Percentiles rank a stretch among this genome's conserved stretches.
These are phyloP conservation scores for Allantophomopsis lycopodina DNA, from an alignment of 2,329 filamentous ascomycete species.

Conservation along the genomic window DNA sequence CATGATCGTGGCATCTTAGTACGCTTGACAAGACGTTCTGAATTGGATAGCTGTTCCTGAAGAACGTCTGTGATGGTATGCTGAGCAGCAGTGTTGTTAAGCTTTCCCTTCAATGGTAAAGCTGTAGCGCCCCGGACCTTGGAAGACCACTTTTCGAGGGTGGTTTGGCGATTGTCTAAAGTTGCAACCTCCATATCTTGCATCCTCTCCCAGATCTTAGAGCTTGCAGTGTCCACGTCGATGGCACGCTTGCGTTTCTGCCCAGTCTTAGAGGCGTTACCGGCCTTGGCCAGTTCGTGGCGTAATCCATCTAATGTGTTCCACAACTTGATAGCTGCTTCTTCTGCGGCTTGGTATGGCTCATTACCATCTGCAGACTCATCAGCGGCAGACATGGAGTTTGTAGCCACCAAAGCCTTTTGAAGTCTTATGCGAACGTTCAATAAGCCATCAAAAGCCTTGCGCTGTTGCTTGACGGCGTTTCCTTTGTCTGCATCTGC, in stretches of 20 bases:
- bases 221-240: conserved; percentile 40
- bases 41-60: conserved; percentile 51
- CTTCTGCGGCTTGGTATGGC: conserved; percentile 62
- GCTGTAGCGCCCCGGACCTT: conserved; percentile 56
- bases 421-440: conserved; percentile 88
- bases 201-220: conserved; percentile 62
- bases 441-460: conserved; percentile 75
- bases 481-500: conserved; percentile 73
- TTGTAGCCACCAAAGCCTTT: conserved; percentile 73
- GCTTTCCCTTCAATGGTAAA: conserved; percentile 43
- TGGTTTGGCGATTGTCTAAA: conserved; percentile 48
- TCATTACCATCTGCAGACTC: conserved; percentile 22
- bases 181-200: conserved; percentile 47
- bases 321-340: conserved; percentile 74
- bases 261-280: conserved; percentile 28
- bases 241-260: conserved; percentile 47
- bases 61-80: conserved; percentile 56
- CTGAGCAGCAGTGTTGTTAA: conserved; percentile 33
- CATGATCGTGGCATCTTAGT: conserved; percentile 64
- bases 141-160: conserved; percentile 81
- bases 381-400: conserved; percentile 46
- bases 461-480: conserved; percentile 76
- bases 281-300: conserved; percentile 37
- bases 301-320: conserved; percentile 64
- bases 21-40: conserved; percentile 54